These are phyloP conservation scores for Rhodosporidiobolus odoratus DNA, from an alignment of 768 basidiomycete genomes.

Conservation along the genomic window DNA sequence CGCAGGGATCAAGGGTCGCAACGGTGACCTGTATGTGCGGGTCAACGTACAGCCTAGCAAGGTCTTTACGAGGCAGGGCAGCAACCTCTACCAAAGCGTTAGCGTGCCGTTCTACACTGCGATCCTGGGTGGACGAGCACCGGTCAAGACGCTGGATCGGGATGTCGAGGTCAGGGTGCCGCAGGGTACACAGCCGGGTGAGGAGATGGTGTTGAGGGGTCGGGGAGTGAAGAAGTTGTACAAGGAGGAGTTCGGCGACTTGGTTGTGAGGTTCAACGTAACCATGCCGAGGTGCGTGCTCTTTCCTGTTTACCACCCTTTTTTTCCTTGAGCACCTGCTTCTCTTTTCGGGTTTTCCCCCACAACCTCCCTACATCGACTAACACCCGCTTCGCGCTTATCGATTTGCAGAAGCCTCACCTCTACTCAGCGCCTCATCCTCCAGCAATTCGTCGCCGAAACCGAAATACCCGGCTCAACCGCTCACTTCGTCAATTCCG, in stretches of 20 bases:
- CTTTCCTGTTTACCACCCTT: not conserved
- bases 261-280: constrained; percentile 81
- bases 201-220: constrained; percentile 89
- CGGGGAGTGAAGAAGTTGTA: constrained; percentile 68
- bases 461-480: constrained; percentile 37
- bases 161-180: constrained; percentile 92
- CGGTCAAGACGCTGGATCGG: constrained; percentile 90
- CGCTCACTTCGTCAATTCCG: not conserved
- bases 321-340: not conserved
- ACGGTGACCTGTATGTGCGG: constrained; percentile 81
- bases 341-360: not conserved
- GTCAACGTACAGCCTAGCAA: constrained; percentile 78
- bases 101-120: constrained; percentile 86
- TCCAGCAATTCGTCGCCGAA: constrained; percentile 87
- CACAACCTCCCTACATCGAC: not conserved
- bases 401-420: constrained; percentile 64
- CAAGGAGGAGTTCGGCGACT: constrained; percentile 69
- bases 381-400: constrained; percentile 1
- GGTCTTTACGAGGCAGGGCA: constrained; percentile 81
- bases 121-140: constrained; percentile 82
- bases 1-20: constrained; percentile 55
- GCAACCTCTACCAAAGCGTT: constrained; percentile 81
- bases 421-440: constrained; percentile 72
- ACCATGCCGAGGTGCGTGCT: constrained; percentile 76
- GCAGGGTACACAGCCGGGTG: constrained; percentile 87